Evolutionary conservation across 805 yeast genomes (phyloP), one percentile per base, ranked within the genome.

Genomic region (Yarrowia yakushimensis): DNA sequence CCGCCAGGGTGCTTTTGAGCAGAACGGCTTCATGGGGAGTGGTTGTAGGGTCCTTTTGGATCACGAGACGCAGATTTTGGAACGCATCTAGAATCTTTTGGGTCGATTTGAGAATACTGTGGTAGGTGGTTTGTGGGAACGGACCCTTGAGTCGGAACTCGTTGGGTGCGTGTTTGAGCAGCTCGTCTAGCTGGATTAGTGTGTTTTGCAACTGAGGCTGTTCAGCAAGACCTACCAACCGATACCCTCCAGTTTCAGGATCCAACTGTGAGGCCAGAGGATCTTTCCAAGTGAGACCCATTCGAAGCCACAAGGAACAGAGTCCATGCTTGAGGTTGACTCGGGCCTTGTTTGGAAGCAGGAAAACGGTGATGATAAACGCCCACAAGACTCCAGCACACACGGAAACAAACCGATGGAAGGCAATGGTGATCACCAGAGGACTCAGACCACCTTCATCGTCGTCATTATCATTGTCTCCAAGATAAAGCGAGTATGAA

Each of bases 231-330:
- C 76, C 77, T 0, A 64, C 54, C 30, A 69, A 31, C 27, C 31
- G 23, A 12, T 25, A 25, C 7, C 28, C 52, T 30, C 63, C 48
- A 10, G 68, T 66, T 9, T 33, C 55, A 7, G 63, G 65, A 17
- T 62, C 42, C n/a, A 30, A 43, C 39, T 33, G 30, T 55, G 48
- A 36, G 60, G 64, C 46, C 78, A 81, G 65, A 1, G 92, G 90
- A 66, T 88, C 93, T 67, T 85, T 86, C 96, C 96, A 89, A 9
- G 85, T 79, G 22, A 90, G 79, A 1, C 96, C 96, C 80, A 89
- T 79, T 45, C 91, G 77, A 41, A 90, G 75, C 96, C 96, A 90
- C 22, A 88, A 76, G 2, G 85, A 74, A 0, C 90, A 82, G 22
- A 89, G 70, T 0, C 90, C 89, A 27, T 78, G 77, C 64, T 88